These are phyloP conservation scores for Metschnikowia lachancei DNA, from an alignment of 805 yeast species.

Conservation along the genomic window DNA sequence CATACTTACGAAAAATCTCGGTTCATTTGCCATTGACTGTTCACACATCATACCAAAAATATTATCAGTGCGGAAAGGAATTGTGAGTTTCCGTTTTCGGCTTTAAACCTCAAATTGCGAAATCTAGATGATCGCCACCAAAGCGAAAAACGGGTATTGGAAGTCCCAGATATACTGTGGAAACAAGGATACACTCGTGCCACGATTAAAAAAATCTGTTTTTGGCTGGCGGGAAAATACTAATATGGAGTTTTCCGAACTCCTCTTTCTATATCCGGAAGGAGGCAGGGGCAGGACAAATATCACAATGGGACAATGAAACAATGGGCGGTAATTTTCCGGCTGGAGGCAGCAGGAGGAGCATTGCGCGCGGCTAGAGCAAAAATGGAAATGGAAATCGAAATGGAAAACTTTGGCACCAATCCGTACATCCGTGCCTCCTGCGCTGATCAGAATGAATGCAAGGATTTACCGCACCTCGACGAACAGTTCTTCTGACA, in stretches of 20 bases:
- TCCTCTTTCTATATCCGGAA: background rate
- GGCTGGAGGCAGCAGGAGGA: background rate
- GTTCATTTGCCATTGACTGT: too few relatives aligned
- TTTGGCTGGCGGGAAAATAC: background rate
- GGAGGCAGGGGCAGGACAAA: constrained; percentile 4
- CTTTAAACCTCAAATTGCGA: background rate
- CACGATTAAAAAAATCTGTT: background rate
- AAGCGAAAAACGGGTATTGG: background rate
- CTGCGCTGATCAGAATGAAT: constrained; percentile 1
- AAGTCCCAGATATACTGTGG: background rate
- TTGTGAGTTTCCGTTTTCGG: too few relatives aligned
- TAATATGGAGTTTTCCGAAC: background rate
- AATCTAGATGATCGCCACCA: background rate
- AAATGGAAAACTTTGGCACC: background rate
- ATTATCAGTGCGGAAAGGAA: too few relatives aligned
- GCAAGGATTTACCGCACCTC: constrained; percentile 4
- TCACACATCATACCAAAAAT: too few relatives aligned
- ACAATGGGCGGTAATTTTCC: constrained; percentile 1
- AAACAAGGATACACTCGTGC: background rate
- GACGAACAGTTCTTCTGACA: constrained; percentile 1
- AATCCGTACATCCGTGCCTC: constrained; percentile 12
- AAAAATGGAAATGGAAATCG: background rate
- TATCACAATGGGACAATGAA: background rate
- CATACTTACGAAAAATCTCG: too few relatives aligned
- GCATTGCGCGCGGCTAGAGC: constrained; percentile 6